phyloP scores from a whole-genome alignment of 176 grass and related monocot genomes.

The Carex kokanica region DNA sequence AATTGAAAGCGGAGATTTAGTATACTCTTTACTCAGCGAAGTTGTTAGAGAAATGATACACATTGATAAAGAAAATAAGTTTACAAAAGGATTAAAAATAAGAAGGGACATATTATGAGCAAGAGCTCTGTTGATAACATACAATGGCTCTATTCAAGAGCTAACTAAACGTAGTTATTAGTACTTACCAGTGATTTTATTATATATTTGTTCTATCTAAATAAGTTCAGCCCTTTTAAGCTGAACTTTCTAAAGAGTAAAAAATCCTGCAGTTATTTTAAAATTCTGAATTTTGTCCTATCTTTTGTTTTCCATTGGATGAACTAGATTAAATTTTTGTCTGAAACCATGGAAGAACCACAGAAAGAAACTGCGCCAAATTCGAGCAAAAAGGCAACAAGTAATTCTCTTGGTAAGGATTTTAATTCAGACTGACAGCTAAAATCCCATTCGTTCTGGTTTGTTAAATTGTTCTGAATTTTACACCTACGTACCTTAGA shows the following conservation, averaged over 20 bases:
- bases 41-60: too few relatives aligned
- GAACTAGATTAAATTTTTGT: conserved; percentile 35
- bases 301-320: conserved; percentile 25
- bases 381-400: conserved; percentile 38
- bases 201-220: not conserved
- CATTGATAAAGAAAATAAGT: too few relatives aligned
- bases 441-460: not conserved
- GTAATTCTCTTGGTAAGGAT: conserved; percentile 56
- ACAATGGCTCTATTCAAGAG: not conserved
- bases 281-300: not conserved
- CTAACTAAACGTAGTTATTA: not conserved
- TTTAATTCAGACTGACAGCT: conserved; percentile 4
- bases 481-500: not conserved
- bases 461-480: not conserved
- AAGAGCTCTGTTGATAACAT: too few relatives aligned
- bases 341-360: conserved; percentile 52
- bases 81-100: too few relatives aligned
- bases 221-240: not conserved
- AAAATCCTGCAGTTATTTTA: conserved; percentile 11
- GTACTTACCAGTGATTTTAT: not conserved
- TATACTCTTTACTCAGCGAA: not conserved
- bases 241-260: not conserved
- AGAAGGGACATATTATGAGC: too few relatives aligned
- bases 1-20: not conserved
- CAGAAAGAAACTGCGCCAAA: conserved; percentile 50